Conservation (phyloP, 805 yeast genomes). For the Candida krabiensis region DNA sequence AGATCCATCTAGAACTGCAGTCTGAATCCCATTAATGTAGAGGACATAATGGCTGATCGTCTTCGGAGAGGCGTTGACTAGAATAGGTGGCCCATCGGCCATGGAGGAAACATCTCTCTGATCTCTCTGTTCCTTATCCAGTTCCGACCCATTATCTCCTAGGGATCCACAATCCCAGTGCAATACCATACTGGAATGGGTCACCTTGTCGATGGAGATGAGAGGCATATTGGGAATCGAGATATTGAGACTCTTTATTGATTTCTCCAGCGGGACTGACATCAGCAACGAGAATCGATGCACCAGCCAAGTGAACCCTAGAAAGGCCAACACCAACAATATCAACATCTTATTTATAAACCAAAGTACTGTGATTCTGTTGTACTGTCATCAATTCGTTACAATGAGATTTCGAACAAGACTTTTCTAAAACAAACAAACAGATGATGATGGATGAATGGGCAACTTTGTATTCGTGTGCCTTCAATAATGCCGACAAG, state of each 20-base stretch:
- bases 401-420: too few species aligned
- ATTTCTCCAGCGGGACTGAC: slow-evolving; percentile 45
- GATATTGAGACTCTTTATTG: slow-evolving; percentile 46
- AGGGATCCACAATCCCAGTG: slow-evolving; percentile 49
- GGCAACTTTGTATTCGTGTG: too few species aligned
- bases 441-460: too few species aligned
- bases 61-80: slow-evolving; percentile 21
- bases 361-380: background rate
- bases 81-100: slow-evolving; percentile 26
- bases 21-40: slow-evolving; percentile 41
- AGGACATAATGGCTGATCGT: slow-evolving; percentile 36
- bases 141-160: slow-evolving; percentile 4
- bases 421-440: too few species aligned
- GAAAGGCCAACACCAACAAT: slow-evolving; percentile 18
- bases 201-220: slow-evolving; percentile 55
- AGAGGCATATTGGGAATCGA: slow-evolving; percentile 57
- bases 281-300: slow-evolving; percentile 27
- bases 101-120: too few species aligned
- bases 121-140: slow-evolving; percentile 8
- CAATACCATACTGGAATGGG: slow-evolving; percentile 43
- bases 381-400: too few species aligned
- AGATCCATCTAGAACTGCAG: slow-evolving; percentile 34
- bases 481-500: too few species aligned
- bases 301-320: slow-evolving; percentile 31
- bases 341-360: slow-evolving; percentile 16